Conservation (phyloP, 2,329 filamentous ascomycete genomes). For the Calonectria fujianensis region DNA sequence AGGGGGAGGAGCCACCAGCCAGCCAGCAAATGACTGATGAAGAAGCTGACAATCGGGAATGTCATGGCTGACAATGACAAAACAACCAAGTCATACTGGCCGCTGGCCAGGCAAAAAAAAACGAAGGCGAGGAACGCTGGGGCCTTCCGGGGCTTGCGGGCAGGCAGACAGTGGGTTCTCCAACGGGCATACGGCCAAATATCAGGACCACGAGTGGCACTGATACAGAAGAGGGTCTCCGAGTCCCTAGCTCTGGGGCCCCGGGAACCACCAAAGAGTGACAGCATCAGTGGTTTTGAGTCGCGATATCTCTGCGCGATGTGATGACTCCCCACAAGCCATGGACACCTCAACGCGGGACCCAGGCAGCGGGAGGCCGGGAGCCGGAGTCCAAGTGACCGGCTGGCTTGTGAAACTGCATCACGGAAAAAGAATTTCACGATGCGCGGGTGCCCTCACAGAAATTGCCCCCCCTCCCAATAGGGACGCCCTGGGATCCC, state of each 20-base stretch:
- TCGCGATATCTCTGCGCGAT: conserved; percentile 17
- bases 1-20: conserved; percentile 31
- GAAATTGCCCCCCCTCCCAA: conserved; percentile 34
- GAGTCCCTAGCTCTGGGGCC: conserved; percentile 19
- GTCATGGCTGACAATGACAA: conserved; percentile 47
- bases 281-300: conserved; percentile 33
- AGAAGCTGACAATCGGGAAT: conserved; percentile 42
- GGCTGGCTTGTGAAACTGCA: conserved; percentile 42
- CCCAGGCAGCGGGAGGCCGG: conserved; percentile 20
- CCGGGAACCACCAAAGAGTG: not conserved
- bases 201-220: conserved; percentile 43
- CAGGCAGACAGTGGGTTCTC: conserved; percentile 42
- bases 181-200: conserved; percentile 40
- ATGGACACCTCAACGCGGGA: conserved; percentile 10
- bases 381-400: conserved; percentile 19
- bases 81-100: conserved; percentile 45
- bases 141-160: conserved; percentile 27
- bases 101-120: conserved; percentile 42
- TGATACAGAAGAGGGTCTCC: conserved; percentile 15
- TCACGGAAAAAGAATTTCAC: conserved; percentile 43
- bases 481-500: conserved; percentile 31
- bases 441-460: conserved; percentile 36
- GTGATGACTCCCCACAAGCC: conserved; percentile 20
- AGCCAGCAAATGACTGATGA: conserved; percentile 41
- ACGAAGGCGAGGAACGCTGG: conserved; percentile 29